Evolutionary conservation across 129 eudicot species (phyloP).

Genomic region (Gnaphalium uliginosum): DNA sequence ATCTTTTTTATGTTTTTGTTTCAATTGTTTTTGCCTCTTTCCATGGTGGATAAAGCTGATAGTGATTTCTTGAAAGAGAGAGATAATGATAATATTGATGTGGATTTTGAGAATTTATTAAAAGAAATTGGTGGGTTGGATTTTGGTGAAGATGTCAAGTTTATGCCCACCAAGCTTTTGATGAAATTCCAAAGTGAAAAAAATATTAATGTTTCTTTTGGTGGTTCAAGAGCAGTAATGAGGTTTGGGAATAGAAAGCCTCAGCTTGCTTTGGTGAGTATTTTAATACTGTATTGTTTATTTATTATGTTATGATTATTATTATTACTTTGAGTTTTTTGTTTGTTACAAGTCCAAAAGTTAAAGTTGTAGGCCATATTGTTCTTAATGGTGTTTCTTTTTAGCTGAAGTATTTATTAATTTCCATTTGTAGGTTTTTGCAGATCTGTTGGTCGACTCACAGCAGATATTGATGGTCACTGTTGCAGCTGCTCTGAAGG

Average conservation of each 20-base stretch:
- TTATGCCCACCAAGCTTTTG: slow-evolving; percentile 54
- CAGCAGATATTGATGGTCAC: slow-evolving; percentile 51
- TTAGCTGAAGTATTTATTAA: slow-evolving; percentile 13
- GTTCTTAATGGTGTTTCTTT: slow-evolving; percentile 1
- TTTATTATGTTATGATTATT: no score
- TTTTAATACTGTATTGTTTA: not conserved
- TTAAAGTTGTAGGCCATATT: slow-evolving; percentile 16
- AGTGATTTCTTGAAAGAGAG: slow-evolving; percentile 35
- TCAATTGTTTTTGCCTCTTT: slow-evolving; percentile 44
- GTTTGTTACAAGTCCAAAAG: not conserved
- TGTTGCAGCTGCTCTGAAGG: slow-evolving; percentile 36
- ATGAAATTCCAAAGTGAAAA: slow-evolving; percentile 57
- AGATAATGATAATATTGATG: slow-evolving; percentile 26
- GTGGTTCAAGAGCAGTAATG: slow-evolving; percentile 39
- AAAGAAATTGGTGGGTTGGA: slow-evolving; percentile 55
- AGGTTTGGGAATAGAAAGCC: slow-evolving; percentile 80
- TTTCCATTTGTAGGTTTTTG: slow-evolving; percentile 66
- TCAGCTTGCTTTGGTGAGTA: slow-evolving; percentile 79
- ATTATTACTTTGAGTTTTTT: not conserved
- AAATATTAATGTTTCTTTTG: slow-evolving; percentile 37
- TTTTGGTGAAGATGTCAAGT: slow-evolving; percentile 78
- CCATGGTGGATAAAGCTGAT: slow-evolving; percentile 23
- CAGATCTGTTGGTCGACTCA: slow-evolving; percentile 73
- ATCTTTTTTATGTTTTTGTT: slow-evolving; percentile 38
- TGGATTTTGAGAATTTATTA: slow-evolving; percentile 14